These are phyloP conservation scores for Aspergillus chevalieri DNA, from an alignment of 2,329 filamentous ascomycete genomes.

Conservation along the genomic window DNA sequence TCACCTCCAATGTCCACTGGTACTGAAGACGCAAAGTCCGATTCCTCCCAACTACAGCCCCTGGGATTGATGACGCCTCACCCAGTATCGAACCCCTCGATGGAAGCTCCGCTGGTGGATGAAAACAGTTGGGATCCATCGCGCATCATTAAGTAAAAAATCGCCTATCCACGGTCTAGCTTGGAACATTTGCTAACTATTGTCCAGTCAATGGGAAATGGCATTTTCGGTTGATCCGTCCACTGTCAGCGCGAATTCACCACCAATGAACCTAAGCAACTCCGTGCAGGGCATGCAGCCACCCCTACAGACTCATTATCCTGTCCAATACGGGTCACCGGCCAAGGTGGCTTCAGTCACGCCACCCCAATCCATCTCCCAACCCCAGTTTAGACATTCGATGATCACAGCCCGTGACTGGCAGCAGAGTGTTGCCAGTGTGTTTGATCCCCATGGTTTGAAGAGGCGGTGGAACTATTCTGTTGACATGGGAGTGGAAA, in stretches of 20 bases:
- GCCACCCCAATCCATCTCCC: slow-evolving; percentile 26
- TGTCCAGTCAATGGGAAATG: slow-evolving; percentile 79
- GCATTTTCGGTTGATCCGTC: slow-evolving; percentile 72
- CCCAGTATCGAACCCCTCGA: slow-evolving; percentile 34
- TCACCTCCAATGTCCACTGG: slow-evolving; percentile 73
- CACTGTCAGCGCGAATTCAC: slow-evolving; percentile 33
- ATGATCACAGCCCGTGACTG: slow-evolving; percentile 42
- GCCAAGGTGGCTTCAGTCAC: slow-evolving; percentile 24
- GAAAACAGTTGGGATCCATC: slow-evolving; percentile 78
- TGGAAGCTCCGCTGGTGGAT: slow-evolving; percentile 54
- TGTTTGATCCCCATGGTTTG: slow-evolving; percentile 41
- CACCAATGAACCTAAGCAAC: slow-evolving; percentile 34
- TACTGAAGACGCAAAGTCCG: slow-evolving; percentile 67
- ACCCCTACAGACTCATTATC: slow-evolving; percentile 26
- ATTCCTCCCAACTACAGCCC: slow-evolving; percentile 67
- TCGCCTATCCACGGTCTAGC: not conserved
- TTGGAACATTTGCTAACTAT: slow-evolving; percentile 22
- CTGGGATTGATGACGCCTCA: slow-evolving; percentile 36
- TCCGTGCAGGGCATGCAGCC: slow-evolving; percentile 21
- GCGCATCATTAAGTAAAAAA: slow-evolving; percentile 72
- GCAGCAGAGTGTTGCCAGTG: slow-evolving; percentile 45
- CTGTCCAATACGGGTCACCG: slow-evolving; percentile 28
- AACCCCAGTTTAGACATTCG: slow-evolving; percentile 29
- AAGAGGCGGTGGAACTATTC: slow-evolving; percentile 41
- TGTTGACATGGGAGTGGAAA: slow-evolving; percentile 24